A percentile compares a stretch with the other conserved stretches of the same genome.
These are phyloP conservation scores for Artemisia tridentata DNA, from an alignment of 129 eudicot genomes.

Conservation along the genomic window DNA sequence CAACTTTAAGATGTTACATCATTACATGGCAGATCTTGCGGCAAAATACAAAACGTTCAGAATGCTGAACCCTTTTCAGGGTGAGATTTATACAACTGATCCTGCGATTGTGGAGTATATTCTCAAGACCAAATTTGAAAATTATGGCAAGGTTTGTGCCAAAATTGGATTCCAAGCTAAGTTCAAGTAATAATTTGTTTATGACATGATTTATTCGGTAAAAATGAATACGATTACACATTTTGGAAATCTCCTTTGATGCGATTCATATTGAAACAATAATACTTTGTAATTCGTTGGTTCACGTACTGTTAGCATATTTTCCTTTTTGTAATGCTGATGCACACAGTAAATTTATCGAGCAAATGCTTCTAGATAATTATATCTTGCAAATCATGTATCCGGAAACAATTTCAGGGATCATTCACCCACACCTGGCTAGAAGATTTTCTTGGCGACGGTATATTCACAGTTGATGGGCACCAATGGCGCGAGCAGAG, in stretches of 20 bases:
- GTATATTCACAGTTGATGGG: conserved; percentile 71
- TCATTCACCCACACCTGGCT: conserved; percentile 30
- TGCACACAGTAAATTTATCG: neutral
- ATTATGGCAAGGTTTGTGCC: conserved; percentile 31
- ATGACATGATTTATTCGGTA: too few relatives aligned
- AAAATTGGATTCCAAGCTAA: neutral
- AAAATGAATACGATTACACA: too few relatives aligned
- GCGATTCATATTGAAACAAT: too few relatives aligned
- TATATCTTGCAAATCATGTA: neutral
- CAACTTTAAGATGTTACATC: conserved; percentile 49
- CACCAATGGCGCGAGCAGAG: conserved; percentile 67
- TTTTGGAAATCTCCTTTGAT: too few relatives aligned
- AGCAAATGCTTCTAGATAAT: neutral
- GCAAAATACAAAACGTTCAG: conserved; percentile 45
- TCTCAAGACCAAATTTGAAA: conserved; percentile 57
- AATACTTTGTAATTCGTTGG: too few relatives aligned
- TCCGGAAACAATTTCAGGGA: conserved; percentile 37
- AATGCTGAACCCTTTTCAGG: conserved; percentile 34
- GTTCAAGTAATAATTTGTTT: too few relatives aligned
- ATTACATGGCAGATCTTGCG: conserved; percentile 58
- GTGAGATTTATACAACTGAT: conserved; percentile 59
- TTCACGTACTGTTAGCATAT: too few relatives aligned
- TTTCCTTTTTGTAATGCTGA: neutral
- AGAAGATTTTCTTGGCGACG: conserved; percentile 56
- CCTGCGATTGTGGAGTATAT: conserved; percentile 52